Evolutionary conservation across 2,329 filamentous ascomycete species (phyloP).

Genomic region (Aspergillus quadrilineatus): DNA sequence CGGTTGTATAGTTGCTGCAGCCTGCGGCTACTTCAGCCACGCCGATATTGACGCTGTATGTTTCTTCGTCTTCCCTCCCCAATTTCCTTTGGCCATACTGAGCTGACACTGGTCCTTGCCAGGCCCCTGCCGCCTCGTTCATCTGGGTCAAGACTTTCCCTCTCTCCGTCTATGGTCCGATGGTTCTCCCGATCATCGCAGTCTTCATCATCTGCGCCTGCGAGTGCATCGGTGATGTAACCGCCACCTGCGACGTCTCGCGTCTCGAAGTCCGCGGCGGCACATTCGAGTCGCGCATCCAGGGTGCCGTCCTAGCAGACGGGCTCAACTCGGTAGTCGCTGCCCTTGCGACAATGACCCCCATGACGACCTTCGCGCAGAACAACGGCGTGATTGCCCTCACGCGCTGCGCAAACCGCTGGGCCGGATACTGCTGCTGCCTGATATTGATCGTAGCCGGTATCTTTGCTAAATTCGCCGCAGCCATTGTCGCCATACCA

Average conservation of each 20-base stretch:
- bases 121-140: slow-evolving; percentile 62
- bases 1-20: slow-evolving; percentile 66
- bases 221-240: slow-evolving; percentile 67
- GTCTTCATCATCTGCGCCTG: slow-evolving; percentile 64
- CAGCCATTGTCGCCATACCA: slow-evolving; percentile 66
- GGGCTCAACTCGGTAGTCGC: slow-evolving; percentile 63
- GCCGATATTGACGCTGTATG: slow-evolving; percentile 52
- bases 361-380: slow-evolving; percentile 67
- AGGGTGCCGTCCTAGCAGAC: slow-evolving; percentile 66
- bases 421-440: slow-evolving; percentile 65
- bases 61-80: not conserved
- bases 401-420: slow-evolving; percentile 67
- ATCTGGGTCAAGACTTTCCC: slow-evolving; percentile 70
- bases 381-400: slow-evolving; percentile 70
- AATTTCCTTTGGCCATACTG: too few species aligned
- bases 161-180: slow-evolving; percentile 61
- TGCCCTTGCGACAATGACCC: slow-evolving; percentile 65
- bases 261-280: slow-evolving; percentile 63
- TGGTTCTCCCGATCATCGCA: slow-evolving; percentile 62
- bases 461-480: slow-evolving; percentile 69
- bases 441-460: slow-evolving; percentile 69
- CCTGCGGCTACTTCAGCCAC: slow-evolving; percentile 64
- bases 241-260: slow-evolving; percentile 66
- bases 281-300: slow-evolving; percentile 65
- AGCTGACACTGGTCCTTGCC: too few species aligned